Conservation (phyloP, 2,329 filamentous ascomycete species). For the Xylariales sp. region DNA sequence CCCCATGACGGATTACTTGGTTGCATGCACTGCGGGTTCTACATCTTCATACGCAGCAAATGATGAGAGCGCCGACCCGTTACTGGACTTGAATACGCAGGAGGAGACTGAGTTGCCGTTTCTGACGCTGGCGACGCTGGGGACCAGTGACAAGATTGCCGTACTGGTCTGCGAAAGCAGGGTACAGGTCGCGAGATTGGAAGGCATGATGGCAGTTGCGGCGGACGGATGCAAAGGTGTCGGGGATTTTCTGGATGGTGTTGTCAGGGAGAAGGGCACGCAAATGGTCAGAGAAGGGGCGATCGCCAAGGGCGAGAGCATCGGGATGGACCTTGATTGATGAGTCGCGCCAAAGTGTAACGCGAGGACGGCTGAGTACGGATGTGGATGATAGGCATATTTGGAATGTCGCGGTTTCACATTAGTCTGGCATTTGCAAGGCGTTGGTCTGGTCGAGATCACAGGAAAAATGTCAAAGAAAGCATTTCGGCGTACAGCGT, state of each 20-base stretch:
- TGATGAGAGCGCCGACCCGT: conserved; percentile 67
- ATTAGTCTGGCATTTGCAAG: conserved; percentile 9
- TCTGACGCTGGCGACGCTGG: conserved; percentile 78
- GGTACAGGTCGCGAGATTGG: conserved; percentile 74
- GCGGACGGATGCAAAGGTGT: conserved; percentile 90
- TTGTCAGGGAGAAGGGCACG: conserved; percentile 67
- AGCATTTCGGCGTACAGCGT: too few species aligned
- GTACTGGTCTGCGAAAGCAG: conserved; percentile 83
- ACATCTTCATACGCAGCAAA: conserved; percentile 61
- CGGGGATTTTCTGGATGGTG: conserved; percentile 71
- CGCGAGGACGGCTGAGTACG: background rate
- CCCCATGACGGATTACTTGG: conserved; percentile 89
- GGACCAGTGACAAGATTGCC: conserved; percentile 67
- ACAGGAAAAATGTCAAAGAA: conserved; percentile 3
- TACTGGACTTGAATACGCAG: conserved; percentile 72
- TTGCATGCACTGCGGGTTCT: conserved; percentile 81
- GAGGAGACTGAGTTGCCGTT: conserved; percentile 88
- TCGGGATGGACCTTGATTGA: conserved; percentile 47
- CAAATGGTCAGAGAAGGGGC: conserved; percentile 56
- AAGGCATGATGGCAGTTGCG: conserved; percentile 89
- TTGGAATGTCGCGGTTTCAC: background rate
- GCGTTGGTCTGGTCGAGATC: conserved; percentile 6
- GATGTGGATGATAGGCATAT: conserved; percentile 1
- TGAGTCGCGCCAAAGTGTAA: background rate
- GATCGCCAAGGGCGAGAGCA: conserved; percentile 41